Evolutionary conservation across 768 basidiomycete species (phyloP).

Genomic region (Calocybe indica): DNA sequence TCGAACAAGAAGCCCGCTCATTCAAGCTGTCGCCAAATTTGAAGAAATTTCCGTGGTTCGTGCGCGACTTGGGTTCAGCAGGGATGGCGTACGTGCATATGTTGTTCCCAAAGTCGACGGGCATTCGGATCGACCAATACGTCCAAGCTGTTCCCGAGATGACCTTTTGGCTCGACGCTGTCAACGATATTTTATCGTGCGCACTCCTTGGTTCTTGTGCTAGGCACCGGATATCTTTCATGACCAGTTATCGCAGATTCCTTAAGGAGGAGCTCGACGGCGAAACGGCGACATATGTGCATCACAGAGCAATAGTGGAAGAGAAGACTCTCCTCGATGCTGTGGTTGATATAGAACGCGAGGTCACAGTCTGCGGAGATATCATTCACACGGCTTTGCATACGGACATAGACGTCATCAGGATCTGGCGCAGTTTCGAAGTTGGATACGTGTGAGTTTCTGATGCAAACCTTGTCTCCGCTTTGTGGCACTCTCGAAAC

Average conservation of each 20-base stretch:
- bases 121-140: conserved; percentile 9
- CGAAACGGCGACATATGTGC: conserved; percentile 13
- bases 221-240: not conserved
- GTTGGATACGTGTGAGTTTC: conserved; percentile 10
- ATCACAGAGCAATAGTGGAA: conserved; percentile 9
- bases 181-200: conserved; percentile 17
- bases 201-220: not conserved
- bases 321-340: conserved; percentile 2
- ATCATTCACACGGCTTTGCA: conserved; percentile 3
- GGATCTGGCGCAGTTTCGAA: conserved; percentile 8
- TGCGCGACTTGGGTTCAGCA: conserved; percentile 13
- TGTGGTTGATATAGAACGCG: conserved; percentile 9
- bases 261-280: conserved; percentile 17
- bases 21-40: conserved; percentile 5
- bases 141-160: conserved; percentile 16
- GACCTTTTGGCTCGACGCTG: conserved; percentile 10
- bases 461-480: not conserved
- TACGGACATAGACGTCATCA: not conserved
- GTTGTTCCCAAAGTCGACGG: conserved; percentile 10
- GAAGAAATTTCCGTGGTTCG: conserved; percentile 13
- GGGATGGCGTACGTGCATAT: conserved; percentile 11
- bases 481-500: not conserved
- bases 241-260: conserved; percentile 4
- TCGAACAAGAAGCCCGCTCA: conserved; percentile 8
- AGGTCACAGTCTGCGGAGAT: conserved; percentile 4